These are phyloP conservation scores for Aspergillus sp. DNA, from an alignment of 2,329 filamentous ascomycete genomes.

Conservation along the genomic window DNA sequence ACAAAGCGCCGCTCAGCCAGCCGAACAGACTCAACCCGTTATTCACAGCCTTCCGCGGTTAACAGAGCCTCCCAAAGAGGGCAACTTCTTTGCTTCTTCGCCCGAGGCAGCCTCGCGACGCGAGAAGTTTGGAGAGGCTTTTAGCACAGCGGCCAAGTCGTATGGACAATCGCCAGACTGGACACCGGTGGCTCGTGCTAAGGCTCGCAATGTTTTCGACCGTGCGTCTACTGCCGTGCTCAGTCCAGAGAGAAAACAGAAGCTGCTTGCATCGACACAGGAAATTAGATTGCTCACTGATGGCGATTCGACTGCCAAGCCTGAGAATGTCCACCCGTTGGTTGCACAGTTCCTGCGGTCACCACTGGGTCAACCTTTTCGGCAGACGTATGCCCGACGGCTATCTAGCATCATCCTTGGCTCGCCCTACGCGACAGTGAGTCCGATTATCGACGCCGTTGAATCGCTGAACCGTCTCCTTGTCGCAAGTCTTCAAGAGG, in stretches of 20 bases:
- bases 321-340: constrained; percentile 45
- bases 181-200: constrained; percentile 37
- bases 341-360: constrained; percentile 45
- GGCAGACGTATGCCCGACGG: constrained; percentile 60
- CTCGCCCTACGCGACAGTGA: constrained; percentile 62
- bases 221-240: constrained; percentile 34
- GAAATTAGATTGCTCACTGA: constrained; percentile 31
- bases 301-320: constrained; percentile 33
- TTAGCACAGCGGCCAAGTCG: constrained; percentile 42
- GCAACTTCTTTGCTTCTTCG: constrained; percentile 41
- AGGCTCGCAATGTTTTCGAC: constrained; percentile 31
- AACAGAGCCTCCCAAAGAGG: constrained; percentile 42
- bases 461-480: constrained; percentile 63
- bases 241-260: constrained; percentile 35
- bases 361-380: constrained; percentile 60
- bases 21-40: constrained; percentile 32
- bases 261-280: constrained; percentile 29
- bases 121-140: constrained; percentile 32
- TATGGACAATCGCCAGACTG: constrained; percentile 39
- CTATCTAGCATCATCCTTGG: constrained; percentile 65
- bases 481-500: constrained; percentile 68
- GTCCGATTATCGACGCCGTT: constrained; percentile 64
- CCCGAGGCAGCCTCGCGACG: constrained; percentile 30
- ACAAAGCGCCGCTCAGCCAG: constrained; percentile 31
- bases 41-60: constrained; percentile 46